These are phyloP conservation scores for Yamadazyma sp. DNA, from an alignment of 1,139 yeast genomes.

Conservation along the genomic window DNA sequence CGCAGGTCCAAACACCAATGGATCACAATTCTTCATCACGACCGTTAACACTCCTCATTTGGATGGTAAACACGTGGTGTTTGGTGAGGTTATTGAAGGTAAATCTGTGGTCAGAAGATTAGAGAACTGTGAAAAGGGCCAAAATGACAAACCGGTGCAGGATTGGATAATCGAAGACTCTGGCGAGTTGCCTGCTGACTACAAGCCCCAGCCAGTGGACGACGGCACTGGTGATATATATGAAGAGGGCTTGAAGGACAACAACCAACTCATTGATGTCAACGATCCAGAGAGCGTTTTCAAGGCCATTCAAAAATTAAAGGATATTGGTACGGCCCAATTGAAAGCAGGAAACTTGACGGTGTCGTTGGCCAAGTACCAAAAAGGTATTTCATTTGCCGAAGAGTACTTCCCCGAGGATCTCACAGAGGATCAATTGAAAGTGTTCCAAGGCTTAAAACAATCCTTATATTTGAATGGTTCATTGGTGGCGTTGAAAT, in stretches of 20 bases:
- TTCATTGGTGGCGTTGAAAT: conserved; percentile 72
- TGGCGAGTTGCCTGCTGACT: conserved; percentile 72
- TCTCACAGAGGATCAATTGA: conserved; percentile 53
- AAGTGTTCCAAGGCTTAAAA: conserved; percentile 52
- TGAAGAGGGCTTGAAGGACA: conserved; percentile 77
- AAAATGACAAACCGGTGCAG: conserved; percentile 61
- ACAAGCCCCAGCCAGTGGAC: conserved; percentile 47
- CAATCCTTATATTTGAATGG: conserved; percentile 68
- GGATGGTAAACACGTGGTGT: conserved; percentile 94
- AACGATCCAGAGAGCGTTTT: conserved; percentile 63
- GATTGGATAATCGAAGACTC: conserved; percentile 74
- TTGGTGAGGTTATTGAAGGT: conserved; percentile 86
- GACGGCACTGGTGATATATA: conserved; percentile 87
- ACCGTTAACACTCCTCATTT: conserved; percentile 83
- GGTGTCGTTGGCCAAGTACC: conserved; percentile 64
- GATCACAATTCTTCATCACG: conserved; percentile 59
- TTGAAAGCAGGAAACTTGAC: conserved; percentile 64
- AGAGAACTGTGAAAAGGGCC: conserved; percentile 67
- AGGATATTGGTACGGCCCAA: conserved; percentile 73
- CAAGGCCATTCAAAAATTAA: conserved; percentile 64
- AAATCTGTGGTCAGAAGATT: conserved; percentile 76
- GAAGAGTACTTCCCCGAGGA: conserved; percentile 77
- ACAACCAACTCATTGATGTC: conserved; percentile 58
- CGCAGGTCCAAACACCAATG: conserved; percentile 42
- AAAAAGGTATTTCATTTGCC: conserved; percentile 67